Base-by-base conservation (phyloP, 1,284 basidiomycete species). In the Singerocomus inundabilis region DNA sequence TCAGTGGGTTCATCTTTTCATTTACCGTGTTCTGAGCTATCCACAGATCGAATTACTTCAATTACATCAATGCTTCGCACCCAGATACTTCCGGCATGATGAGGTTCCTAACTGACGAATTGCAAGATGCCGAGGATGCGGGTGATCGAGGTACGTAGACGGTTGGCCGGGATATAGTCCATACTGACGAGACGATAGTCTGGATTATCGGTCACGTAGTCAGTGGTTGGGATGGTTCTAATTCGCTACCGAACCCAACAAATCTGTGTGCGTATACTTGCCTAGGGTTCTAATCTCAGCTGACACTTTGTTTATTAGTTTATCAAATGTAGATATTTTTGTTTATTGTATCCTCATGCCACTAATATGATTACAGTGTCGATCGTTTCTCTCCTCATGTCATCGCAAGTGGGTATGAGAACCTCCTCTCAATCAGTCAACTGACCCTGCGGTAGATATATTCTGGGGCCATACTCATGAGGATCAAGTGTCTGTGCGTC, bases 401-500 rank as follows among this genome's bases (percentile, higher is more conserved):
- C 49, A 88, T 92, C 52, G 84, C 86, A 28, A 84, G 85, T 84
- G 57, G 33, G 81, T 73, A 44, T 34, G n/a, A 16, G 45, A 44
- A 26, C 26, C 4, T 44, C 44, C 29, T 40, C 11, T 3, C 40
- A 36, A 35, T 34, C 21, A 46, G 13, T 28, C 55, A 38, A 53
- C n/a, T 56, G 8, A 51, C 29, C 5, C 34, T 36, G 29, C 35
- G 31, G 21, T 49, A 85, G 84, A 79, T 55, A 81, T 91, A 38
- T 91, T 91, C 72, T 91, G 78, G 60, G 89, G 89, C 2, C 90
- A 92, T 63, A 85, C 86, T 1, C 89, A 92, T 55, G 88, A 92
- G 64, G 90, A 92, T 63, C 79, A 89, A 66, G 65, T 88, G 48
- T 82, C 81, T n/a, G 84, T 84, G 53, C 41, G 78, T 69, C 34